Evolutionary conservation across 2,329 filamentous ascomycete species (phyloP).

Genomic region (Fusarium sp.): DNA sequence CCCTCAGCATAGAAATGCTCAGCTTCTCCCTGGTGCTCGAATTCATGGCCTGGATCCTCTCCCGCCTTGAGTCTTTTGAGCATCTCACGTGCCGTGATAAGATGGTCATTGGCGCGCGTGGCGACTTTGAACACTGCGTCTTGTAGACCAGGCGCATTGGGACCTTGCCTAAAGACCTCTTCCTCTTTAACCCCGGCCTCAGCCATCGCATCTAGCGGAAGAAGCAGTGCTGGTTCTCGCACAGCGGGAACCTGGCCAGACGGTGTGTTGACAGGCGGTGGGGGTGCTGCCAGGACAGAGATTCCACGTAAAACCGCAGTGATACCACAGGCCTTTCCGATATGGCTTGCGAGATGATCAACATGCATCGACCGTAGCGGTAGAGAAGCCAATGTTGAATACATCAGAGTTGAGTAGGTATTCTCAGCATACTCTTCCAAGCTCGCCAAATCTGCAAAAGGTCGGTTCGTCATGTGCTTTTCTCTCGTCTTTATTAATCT

Average conservation of each 20-base stretch:
- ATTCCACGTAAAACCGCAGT: constrained; percentile 87
- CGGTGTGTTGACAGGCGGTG: constrained; percentile 62
- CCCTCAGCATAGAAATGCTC: constrained; percentile 67
- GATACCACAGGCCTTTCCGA: constrained; percentile 94
- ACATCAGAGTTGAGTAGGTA: constrained; percentile 93
- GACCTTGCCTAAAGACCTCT: constrained; percentile 85
- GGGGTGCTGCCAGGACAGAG: constrained; percentile 84
- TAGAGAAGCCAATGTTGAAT: constrained; percentile 84
- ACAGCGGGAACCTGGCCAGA: constrained; percentile 56
- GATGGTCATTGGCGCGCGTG: constrained; percentile 92
- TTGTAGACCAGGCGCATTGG: constrained; percentile 81
- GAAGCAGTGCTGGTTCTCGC: constrained; percentile 71
- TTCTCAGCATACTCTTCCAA: constrained; percentile 93
- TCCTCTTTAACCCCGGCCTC: constrained; percentile 86
- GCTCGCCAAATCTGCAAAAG: constrained; percentile 78
- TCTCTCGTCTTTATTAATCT: constrained; percentile 86
- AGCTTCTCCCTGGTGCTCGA: constrained; percentile 86
- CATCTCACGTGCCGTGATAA: constrained; percentile 95
- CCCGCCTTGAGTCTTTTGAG: constrained; percentile 82
- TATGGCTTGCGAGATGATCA: constrained; percentile 93
- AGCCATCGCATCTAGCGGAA: constrained; percentile 92
- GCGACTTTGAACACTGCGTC: constrained; percentile 94
- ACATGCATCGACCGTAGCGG: constrained; percentile 85
- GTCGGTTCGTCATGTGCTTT: constrained; percentile 84
- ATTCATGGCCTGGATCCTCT: constrained; percentile 83